Evolutionary conservation across 2,329 filamentous ascomycete genomes (phyloP), one percentile per base, ranked within the genome.

Genomic region (Zymoseptoria tritici): DNA sequence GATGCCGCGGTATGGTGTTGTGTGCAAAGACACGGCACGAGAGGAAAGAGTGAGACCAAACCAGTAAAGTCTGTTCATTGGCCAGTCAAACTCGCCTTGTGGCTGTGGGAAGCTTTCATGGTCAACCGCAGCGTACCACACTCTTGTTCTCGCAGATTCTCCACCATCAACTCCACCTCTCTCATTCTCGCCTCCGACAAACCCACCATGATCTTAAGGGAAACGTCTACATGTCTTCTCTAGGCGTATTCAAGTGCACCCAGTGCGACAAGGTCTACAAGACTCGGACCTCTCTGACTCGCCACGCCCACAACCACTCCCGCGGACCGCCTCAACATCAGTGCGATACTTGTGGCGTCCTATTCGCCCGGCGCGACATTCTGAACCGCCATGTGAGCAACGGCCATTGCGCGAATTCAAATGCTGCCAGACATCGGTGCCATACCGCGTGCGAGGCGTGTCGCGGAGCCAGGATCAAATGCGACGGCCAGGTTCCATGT

Each of bases 381-480:
- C 31, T 64, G 7, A 61, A 60, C 29, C 61, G 61, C 21, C 62
- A 61, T 19, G 56, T 62, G 22, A 58, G 49, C 21, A 62, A 62
- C 19, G 57, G 57, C 16, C 62, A 62, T 52, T 61, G 58, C 49
- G 36, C 58, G 13, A 53, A 29, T 29, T 29, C 52, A 1, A 53
- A 53, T 22, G 52, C 52, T 19, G 50, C 46, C 16, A 57, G 55
- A n/a, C 58, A 60, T 42, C 59, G 62, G 20, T 57, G 55, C 22
- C 62, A 64, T 53, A 64, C 62, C 9, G 62, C 62, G 22, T 64
- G 62, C 49, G 62, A 62, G 20, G 20, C 58, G 42, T 64, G 60
- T 52, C 56, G 61, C 9, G 29, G 52, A n/a, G 60, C 60, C 16
- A 55, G 62, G 19, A 58, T 64, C 50, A 62, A 62, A 56, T 64